Base-by-base conservation (phyloP, 2,329 filamentous ascomycete species). In the Chlorencoelia australis region DNA sequence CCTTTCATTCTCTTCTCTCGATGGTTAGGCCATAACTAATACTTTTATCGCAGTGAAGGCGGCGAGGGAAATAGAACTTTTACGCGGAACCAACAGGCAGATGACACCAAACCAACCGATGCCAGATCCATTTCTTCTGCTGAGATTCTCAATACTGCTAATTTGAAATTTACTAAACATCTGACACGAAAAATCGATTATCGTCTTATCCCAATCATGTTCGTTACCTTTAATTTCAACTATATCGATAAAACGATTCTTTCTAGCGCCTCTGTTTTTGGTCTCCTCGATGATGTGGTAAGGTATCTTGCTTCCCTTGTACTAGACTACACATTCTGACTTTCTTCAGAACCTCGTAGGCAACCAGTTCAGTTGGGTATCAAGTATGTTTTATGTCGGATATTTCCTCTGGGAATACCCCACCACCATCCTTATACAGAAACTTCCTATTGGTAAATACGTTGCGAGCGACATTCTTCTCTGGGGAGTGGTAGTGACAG, bases 181-280 rank as follows among this genome's bases (percentile, higher is more conserved):
- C 25, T 73, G 4, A 35, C 75, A 32, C 59, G 62, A 18, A 74
- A 73, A 49, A 73, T 76, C 39, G 73, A 77, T 49, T 56, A 55
- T 45, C 58, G 57, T 8, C 53, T 76, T 6, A 64, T 76, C 5
- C 71, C 71, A 0, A 51, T 75, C 5, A 52, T 76, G 11, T 74
- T 74, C 40, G 45, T 67, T 27, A 72, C 67, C 0, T 75, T 74
- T 65, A 67, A 57, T 52, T 75, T 46, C 70, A 72, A 48, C 74
- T 74, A 38, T 71, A 42, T 45, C 13, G 44, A 45, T 13, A 45
- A 45, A 13, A 31, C 33, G 1, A 34, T 45, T 7, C 33, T 43
- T 47, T 65, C 65, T 47, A 59, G 59, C 47, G 65, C 65, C 6
- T 61, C 60, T 29, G 61, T 62, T 1, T 71, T 69, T 65, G 65